These are phyloP conservation scores for Fusarium pseudoanthophilum DNA, from an alignment of 2,329 filamentous ascomycete species.

Conservation along the genomic window DNA sequence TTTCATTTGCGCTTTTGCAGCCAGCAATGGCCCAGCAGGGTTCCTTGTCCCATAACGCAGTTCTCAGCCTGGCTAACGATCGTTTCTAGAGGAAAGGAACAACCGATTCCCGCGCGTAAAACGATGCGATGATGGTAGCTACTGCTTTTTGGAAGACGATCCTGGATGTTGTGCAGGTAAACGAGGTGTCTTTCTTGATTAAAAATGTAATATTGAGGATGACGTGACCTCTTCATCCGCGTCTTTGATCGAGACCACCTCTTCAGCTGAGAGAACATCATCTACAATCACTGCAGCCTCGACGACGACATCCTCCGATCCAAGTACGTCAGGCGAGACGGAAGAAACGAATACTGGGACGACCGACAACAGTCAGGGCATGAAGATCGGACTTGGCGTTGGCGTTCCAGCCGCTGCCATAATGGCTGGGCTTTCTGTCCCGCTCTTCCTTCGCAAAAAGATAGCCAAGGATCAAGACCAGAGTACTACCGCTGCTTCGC, in stretches of 20 bases:
- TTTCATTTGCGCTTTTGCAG: rapidly evolving
- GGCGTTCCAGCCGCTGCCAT: conserved; percentile 12
- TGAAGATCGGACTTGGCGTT: conserved; percentile 26
- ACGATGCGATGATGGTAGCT: conserved; percentile 31
- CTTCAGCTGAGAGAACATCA: background rate
- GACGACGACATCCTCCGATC: background rate
- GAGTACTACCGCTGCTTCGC: rapidly evolving
- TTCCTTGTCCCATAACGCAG: too few relatives aligned
- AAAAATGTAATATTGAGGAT: background rate
- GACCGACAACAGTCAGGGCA: background rate
- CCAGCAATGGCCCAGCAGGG: background rate
- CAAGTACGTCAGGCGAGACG: background rate
- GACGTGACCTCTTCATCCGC: background rate
- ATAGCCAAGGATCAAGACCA: background rate
- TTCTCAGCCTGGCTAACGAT: too few relatives aligned
- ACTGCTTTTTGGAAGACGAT: conserved; percentile 33
- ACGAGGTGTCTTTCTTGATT: conserved; percentile 23
- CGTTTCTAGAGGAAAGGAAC: conserved; percentile 4
- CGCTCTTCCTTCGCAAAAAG: background rate
- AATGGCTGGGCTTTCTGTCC: background rate
- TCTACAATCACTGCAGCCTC: background rate
- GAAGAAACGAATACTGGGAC: background rate
- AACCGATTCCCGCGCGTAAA: conserved; percentile 26
- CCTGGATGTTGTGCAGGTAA: conserved; percentile 22
- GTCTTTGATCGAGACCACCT: background rate